These are phyloP conservation scores for Talaromyces borbonicus DNA, from an alignment of 495 filamentous ascomycete genomes.

Conservation along the genomic window DNA sequence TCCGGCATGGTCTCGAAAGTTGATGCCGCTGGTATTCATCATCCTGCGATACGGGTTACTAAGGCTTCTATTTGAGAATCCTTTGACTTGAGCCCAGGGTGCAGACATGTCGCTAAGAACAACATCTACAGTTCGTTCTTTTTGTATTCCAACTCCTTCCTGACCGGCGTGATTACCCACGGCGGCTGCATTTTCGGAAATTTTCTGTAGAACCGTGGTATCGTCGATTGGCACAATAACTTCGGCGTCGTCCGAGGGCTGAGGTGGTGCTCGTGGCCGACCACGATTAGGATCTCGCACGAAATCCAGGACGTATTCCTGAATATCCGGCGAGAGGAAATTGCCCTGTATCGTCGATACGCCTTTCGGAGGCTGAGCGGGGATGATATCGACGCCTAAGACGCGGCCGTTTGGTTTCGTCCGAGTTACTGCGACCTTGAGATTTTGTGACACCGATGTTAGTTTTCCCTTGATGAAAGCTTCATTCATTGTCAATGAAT, in stretches of 20 bases:
- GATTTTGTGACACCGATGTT: no score
- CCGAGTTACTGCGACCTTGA: constrained; percentile 67
- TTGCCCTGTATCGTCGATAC: constrained; percentile 91
- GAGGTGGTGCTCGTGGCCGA: constrained; percentile 26
- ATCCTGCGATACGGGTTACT: constrained; percentile 92
- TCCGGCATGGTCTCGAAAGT: constrained; percentile 78
- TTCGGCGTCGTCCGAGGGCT: constrained; percentile 1
- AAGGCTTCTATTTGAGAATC: constrained; percentile 74
- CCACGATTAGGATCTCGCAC: constrained; percentile 56
- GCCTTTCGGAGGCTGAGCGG: constrained; percentile 78
- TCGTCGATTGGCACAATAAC: constrained; percentile 12
- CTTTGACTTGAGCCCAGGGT: constrained; percentile 76
- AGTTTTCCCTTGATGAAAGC: no score
- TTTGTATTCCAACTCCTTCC: constrained; percentile 7
- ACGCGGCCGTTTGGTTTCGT: constrained; percentile 70
- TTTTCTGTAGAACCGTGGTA: neutral
- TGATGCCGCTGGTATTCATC: constrained; percentile 94
- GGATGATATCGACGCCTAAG: constrained; percentile 87
- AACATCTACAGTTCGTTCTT: constrained; percentile 67
- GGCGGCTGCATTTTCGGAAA: neutral
- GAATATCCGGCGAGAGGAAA: constrained; percentile 63
- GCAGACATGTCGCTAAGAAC: constrained; percentile 97
- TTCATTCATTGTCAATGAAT: constrained; percentile 7
- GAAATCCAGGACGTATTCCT: constrained; percentile 63
- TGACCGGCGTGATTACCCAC: constrained; percentile 7